A percentile compares a stretch with the other conserved stretches of the same genome.
Evolutionary conservation across 768 basidiomycete species (phyloP).

Genomic region (Mycena metata): DNA sequence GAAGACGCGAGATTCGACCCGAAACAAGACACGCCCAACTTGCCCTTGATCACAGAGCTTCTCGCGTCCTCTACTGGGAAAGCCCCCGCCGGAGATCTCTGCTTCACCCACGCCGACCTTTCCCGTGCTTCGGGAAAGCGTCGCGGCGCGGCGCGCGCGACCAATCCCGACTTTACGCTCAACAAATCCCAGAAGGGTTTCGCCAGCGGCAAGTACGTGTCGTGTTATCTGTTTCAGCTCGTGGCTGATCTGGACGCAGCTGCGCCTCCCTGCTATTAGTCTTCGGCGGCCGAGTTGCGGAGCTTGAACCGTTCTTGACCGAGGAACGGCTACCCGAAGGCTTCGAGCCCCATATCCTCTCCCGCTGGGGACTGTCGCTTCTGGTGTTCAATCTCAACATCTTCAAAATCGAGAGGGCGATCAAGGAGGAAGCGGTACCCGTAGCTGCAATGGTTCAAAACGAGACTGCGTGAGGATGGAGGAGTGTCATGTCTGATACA

Average conservation of each 20-base stretch:
- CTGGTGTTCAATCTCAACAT: slow-evolving; percentile 64
- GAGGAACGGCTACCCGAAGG: slow-evolving; percentile 80
- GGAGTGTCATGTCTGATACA: too few relatives aligned
- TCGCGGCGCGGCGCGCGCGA: slow-evolving; percentile 53
- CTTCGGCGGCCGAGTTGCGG: slow-evolving; percentile 73
- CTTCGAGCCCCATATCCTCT: slow-evolving; percentile 75
- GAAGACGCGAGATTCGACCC: slow-evolving; percentile 59
- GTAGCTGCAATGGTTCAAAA: too few relatives aligned
- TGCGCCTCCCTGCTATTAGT: slow-evolving; percentile 72
- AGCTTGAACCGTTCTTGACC: slow-evolving; percentile 65
- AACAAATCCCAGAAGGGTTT: slow-evolving; percentile 45
- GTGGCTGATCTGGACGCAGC: slow-evolving; percentile 51
- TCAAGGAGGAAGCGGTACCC: slow-evolving; percentile 43
- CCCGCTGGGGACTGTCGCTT: slow-evolving; percentile 71
- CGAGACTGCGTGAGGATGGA: too few relatives aligned
- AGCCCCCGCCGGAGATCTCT: slow-evolving; percentile 43
- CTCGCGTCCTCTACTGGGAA: slow-evolving; percentile 59
- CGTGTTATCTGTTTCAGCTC: background rate
- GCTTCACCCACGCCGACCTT: slow-evolving; percentile 58
- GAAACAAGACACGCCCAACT: slow-evolving; percentile 55
- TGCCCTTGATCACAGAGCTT: slow-evolving; percentile 54
- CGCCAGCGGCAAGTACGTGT: slow-evolving; percentile 57
- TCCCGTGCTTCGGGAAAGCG: slow-evolving; percentile 57
- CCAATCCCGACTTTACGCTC: slow-evolving; percentile 59
- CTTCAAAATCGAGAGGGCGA: slow-evolving; percentile 56